Conservation (phyloP, 148 eudicot species). For the Amaranthus hypochondriacus region DNA sequence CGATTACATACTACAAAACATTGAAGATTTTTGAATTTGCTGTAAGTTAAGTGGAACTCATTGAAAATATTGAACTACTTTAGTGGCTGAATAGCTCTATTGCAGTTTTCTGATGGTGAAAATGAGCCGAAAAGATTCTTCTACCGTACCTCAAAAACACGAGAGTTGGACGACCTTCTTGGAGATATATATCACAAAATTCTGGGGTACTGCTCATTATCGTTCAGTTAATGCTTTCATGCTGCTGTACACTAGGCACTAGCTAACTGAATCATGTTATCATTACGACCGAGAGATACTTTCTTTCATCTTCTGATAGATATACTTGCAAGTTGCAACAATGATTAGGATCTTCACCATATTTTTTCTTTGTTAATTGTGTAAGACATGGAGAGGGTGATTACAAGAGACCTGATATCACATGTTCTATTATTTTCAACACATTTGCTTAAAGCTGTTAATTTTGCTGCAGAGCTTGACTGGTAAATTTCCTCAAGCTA, state of each 20-base stretch:
- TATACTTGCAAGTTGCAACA: not conserved
- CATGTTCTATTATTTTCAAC: constrained; percentile 66
- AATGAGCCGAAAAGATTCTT: constrained; percentile 61
- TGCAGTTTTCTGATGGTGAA: constrained; percentile 86
- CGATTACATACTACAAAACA: constrained; percentile 50
- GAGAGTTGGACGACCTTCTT: constrained; percentile 81
- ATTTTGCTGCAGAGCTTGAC: constrained; percentile 93
- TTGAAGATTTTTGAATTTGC: constrained; percentile 91
- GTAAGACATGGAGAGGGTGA: constrained; percentile 98
- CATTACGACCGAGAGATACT: not conserved
- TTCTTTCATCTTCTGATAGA: constrained; percentile 1
- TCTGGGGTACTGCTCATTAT: constrained; percentile 47
- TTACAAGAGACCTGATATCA: constrained; percentile 79
- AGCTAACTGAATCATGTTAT: constrained; percentile 6
- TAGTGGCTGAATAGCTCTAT: constrained; percentile 10
- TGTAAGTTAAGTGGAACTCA: constrained; percentile 40
- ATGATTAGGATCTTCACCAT: not conserved
- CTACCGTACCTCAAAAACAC: constrained; percentile 86
- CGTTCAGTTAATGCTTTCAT: constrained; percentile 9
- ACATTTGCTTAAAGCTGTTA: constrained; percentile 70
- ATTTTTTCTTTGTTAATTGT: constrained; percentile 14
- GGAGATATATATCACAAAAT: constrained; percentile 98
- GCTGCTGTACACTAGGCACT: constrained; percentile 15
- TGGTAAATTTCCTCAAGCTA: constrained; percentile 42
- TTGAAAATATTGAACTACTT: not conserved